Conservation (phyloP, 2,329 filamentous ascomycete genomes). For the Emmonsia crescens region DNA sequence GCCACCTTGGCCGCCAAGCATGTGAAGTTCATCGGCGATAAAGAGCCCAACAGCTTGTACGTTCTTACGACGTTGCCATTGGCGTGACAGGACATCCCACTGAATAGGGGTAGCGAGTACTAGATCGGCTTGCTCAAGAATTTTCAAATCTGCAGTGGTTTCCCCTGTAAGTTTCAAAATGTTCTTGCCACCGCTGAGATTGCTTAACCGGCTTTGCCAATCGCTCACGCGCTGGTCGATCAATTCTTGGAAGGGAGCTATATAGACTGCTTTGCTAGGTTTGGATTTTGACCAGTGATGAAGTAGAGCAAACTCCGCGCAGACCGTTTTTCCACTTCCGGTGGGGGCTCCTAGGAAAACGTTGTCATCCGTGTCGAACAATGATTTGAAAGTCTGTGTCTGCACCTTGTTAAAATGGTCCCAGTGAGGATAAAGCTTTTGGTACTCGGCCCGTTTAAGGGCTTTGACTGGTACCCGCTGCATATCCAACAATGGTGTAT, state of each 20-base stretch:
- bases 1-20: slow-evolving; percentile 75
- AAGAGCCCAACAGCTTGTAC: slow-evolving; percentile 83
- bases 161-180: slow-evolving; percentile 92
- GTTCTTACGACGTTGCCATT: slow-evolving; percentile 95
- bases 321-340: slow-evolving; percentile 92
- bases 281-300: slow-evolving; percentile 70
- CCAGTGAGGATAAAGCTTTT: slow-evolving; percentile 71
- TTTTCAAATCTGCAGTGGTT: slow-evolving; percentile 77
- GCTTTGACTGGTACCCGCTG: slow-evolving; percentile 84
- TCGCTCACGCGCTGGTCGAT: slow-evolving; percentile 71
- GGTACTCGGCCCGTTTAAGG: slow-evolving; percentile 74
- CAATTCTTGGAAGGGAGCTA: slow-evolving; percentile 89
- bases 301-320: slow-evolving; percentile 85
- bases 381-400: slow-evolving; percentile 89
- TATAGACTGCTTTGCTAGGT: slow-evolving; percentile 74
- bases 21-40: slow-evolving; percentile 89
- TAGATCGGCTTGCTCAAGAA: slow-evolving; percentile 77
- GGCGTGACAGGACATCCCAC: slow-evolving; percentile 90
- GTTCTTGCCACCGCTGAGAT: slow-evolving; percentile 69
- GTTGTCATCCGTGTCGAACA: slow-evolving; percentile 85
- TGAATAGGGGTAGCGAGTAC: slow-evolving; percentile 86
- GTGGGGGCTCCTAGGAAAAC: slow-evolving; percentile 88
- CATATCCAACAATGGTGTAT: slow-evolving; percentile 83
- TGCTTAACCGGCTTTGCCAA: slow-evolving; percentile 68
- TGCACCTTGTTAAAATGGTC: slow-evolving; percentile 93